These are phyloP conservation scores for Posidonia oceanica DNA, from an alignment of 116 monocot genomes.

Conservation along the genomic window DNA sequence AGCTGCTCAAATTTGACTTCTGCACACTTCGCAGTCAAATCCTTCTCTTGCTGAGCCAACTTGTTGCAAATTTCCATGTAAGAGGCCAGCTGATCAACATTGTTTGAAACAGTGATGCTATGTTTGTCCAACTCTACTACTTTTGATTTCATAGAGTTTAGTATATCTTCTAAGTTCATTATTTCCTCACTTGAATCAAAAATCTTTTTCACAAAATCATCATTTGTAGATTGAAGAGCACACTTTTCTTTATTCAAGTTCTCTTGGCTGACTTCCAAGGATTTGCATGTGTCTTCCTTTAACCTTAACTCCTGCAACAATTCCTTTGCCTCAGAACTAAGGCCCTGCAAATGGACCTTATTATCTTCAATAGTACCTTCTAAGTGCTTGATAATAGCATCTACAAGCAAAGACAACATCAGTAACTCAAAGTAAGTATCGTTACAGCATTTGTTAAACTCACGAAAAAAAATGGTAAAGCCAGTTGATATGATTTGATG, in stretches of 20 bases:
- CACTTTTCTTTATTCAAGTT: conserved; percentile 50
- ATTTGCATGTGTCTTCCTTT: conserved; percentile 50
- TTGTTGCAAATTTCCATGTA: conserved; percentile 28
- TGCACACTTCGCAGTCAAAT: conserved; percentile 28
- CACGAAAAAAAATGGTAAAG: background rate
- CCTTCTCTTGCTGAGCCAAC: conserved; percentile 54
- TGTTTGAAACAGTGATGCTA: conserved; percentile 25
- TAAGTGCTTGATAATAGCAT: conserved; percentile 56
- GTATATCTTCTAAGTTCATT: conserved; percentile 30
- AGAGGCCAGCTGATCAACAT: conserved; percentile 30
- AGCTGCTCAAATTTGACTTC: conserved; percentile 47
- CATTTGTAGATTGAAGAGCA: conserved; percentile 41
- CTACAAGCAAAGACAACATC: conserved; percentile 24
- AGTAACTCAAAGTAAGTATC: background rate
- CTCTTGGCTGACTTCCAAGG: conserved; percentile 27
- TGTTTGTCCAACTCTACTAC: conserved; percentile 57
- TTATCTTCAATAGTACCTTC: conserved; percentile 35
- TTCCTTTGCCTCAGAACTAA: conserved; percentile 37
- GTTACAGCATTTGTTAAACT: background rate
- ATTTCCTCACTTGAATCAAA: conserved; percentile 26
- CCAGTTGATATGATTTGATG: too few species aligned
- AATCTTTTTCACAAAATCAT: conserved; percentile 30
- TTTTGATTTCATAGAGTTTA: conserved; percentile 24
- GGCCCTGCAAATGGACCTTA: conserved; percentile 26
- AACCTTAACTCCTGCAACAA: conserved; percentile 30